Base-by-base conservation (phyloP, 192 early-diverging fungal genomes). In the Podila verticillata region DNA sequence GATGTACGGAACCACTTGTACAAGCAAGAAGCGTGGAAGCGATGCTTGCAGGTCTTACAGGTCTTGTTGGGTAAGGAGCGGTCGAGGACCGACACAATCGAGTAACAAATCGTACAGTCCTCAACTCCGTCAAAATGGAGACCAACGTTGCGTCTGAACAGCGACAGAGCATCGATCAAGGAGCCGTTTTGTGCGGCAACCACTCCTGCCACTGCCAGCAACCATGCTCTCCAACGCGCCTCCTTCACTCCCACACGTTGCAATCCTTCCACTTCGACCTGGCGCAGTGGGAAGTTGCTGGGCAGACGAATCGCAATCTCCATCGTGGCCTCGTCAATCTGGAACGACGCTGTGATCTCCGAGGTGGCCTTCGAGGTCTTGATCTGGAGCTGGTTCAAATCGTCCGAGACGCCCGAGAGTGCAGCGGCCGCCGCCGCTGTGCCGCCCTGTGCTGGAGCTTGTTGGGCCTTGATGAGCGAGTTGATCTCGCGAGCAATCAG, bases 21-120 rank as follows among this genome's bases (percentile, higher is more conserved):
- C 65, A 99, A 80, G 81, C 98, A 99, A 49, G 93, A 89, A 12
- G 91, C 88, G 65, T 99, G 98, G 90, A 97, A 99, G 66, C 90
- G 88, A 78, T 99, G 92, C 79, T 98, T 97, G 81, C 98, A 99
- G 0, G 96, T 97, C 48, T 86, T 84, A 84, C 98, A 99, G 54
- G 91, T 90, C 83, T 96, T 96, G 61, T 82, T 92, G 9, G 98
- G 98, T 61, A 98, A 75, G 19, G 92, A 90, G 61, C 92, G 87
- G 82, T 98, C 97, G 63, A 93, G 85, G 4, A 94, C 88, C 39
- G 95, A 93, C 20, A 99, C 94, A 57, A 98, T 92, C 28, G 96
- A 98, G 77, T 99, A 99, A 85, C 97, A 99, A 73, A 99, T 98
- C 3, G 94, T 91, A 73, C 97, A 99, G 77, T 98, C 96, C 72